phyloP scores from a whole-genome alignment of 495 filamentous ascomycete species.

The Podospora sp. region DNA sequence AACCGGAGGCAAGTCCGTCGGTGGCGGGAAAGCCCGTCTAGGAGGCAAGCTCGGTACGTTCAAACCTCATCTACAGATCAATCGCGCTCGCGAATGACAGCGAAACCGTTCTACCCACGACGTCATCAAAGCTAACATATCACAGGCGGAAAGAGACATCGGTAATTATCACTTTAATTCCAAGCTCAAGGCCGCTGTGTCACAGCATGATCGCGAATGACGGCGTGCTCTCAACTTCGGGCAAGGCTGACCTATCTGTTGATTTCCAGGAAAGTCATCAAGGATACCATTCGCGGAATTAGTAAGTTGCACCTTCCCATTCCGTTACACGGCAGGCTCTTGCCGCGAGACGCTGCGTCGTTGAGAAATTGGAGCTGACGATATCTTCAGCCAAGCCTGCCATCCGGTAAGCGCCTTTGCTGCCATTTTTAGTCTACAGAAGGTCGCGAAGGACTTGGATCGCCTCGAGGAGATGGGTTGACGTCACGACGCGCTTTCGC shows the following conservation, averaged over 20 bases:
- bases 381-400: constrained; percentile 55
- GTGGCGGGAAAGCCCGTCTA: not conserved
- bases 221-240: not conserved
- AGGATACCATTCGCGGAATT: constrained; percentile 65
- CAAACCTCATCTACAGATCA: not conserved
- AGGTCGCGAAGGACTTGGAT: not conserved
- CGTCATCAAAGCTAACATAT: not conserved
- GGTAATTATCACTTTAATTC: constrained; percentile 24
- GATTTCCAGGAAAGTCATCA: constrained; percentile 55
- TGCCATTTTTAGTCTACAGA: not conserved
- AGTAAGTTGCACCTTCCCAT: constrained; percentile 51
- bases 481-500: not conserved
- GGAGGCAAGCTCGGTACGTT: not conserved
- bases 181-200: not conserved
- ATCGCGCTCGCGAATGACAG: not conserved
- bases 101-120: not conserved
- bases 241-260: not conserved
- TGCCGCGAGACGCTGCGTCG: not conserved
- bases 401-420: constrained; percentile 60
- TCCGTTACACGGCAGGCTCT: not conserved
- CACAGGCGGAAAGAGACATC: constrained; percentile 32
- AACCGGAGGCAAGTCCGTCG: constrained; percentile 22
- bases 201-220: not conserved
- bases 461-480: not conserved
- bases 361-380: not conserved